Evolutionary conservation across 2,329 filamentous ascomycete genomes (phyloP), one percentile per base, ranked within the genome.

Genomic region (Botrytis deweyae): DNA sequence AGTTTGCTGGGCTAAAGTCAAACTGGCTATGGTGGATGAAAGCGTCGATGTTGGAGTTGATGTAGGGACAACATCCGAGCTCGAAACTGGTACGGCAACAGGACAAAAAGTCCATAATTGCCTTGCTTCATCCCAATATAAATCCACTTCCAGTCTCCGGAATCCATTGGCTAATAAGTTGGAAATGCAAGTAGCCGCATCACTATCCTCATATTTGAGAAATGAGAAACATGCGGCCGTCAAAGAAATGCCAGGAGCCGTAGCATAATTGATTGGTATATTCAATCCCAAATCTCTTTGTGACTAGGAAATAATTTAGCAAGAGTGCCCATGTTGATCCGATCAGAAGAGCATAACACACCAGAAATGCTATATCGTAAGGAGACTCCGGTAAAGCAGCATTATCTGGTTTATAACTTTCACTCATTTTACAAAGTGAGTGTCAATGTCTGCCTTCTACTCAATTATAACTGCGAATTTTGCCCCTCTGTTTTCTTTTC

Each of bases 251-350:
- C 86, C 87, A 16, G 89, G 87, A 25, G 83, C 81, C 5, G 87
- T 89, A 58, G 90, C 86, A 79, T 85, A 91, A 78, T 92, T 90
- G 78, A 92, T 86, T 4, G 90, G 90, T 10, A 91, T 83, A 72
- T 85, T 83, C 18, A 88, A 82, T 36, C 86, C 85, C 59, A 90
- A 83, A 83, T 92, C 90, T 80, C 90, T 83, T 80, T 91, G 87
- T 63, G 88, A 88, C 89, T 81, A 70, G 7, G 59, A 25, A 38
- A 67, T 16, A 66, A 12, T 49, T 76, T 46, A 78, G 72, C 38
- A 74, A 55, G 62, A 62, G 44, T 71, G 61, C 9, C 10, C 68
- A 36, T 58, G 7, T 33, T 33, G 52, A 58, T 14, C 64, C 5
- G 40, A 58, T 18, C n/a, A 52, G 62, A 55, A 44, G 20, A 49